These are phyloP conservation scores for Hericium alpestre DNA, from an alignment of 768 basidiomycete species.

Conservation along the genomic window DNA sequence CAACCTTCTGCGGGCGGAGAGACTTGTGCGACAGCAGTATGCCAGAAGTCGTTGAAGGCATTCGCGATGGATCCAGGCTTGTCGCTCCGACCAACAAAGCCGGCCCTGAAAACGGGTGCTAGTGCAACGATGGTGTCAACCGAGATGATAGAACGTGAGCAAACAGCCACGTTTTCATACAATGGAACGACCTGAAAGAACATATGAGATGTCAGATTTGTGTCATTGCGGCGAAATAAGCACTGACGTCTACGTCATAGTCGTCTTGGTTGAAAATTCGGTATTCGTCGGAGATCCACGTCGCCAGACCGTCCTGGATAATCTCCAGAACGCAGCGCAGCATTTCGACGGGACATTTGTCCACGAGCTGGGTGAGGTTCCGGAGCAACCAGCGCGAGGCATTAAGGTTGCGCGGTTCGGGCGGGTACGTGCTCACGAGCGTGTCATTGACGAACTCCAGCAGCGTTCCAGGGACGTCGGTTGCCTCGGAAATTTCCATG, in stretches of 20 bases:
- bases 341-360: constrained; percentile 42
- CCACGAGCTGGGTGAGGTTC: constrained; percentile 43
- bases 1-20: constrained; percentile 40
- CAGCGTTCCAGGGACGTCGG: constrained; percentile 42
- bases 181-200: constrained; percentile 48
- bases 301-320: constrained; percentile 41
- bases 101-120: constrained; percentile 43
- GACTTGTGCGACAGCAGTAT: constrained; percentile 29
- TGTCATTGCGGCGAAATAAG: constrained; percentile 3
- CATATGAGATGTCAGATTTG: not conserved
- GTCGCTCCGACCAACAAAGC: constrained; percentile 41
- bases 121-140: constrained; percentile 34
- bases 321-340: constrained; percentile 34
- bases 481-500: constrained; percentile 38
- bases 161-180: constrained; percentile 49
- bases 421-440: constrained; percentile 55
- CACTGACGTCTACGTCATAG: constrained; percentile 47
- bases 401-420: constrained; percentile 41
- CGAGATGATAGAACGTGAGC: constrained; percentile 38
- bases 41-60: constrained; percentile 58
- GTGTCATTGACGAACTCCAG: constrained; percentile 53
- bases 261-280: constrained; percentile 40
- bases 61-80: constrained; percentile 35
- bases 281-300: constrained; percentile 58
- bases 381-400: constrained; percentile 53